phyloP scores from a whole-genome alignment of 2,329 filamentous ascomycete genomes.

The Colletotrichum sp. region DNA sequence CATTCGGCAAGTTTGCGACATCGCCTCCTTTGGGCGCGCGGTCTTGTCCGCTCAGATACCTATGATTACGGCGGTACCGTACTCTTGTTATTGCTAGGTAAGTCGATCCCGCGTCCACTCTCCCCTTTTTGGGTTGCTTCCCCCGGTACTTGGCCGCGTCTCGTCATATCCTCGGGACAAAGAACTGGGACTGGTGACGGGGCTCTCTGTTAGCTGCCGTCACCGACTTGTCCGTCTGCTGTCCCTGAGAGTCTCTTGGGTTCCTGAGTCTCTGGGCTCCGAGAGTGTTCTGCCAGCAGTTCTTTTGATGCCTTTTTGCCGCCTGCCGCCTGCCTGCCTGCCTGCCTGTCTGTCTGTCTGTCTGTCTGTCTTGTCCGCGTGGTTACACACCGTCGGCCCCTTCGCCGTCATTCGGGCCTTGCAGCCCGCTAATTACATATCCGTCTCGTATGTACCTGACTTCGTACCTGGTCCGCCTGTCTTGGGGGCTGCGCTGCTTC shows the following conservation, averaged over 20 bases:
- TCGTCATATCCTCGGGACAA: conserved; percentile 17
- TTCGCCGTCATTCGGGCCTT: not conserved
- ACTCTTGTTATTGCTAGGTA: not conserved
- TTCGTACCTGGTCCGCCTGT: not conserved
- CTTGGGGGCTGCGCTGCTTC: not conserved
- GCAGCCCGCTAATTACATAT: not conserved
- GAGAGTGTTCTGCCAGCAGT: not conserved
- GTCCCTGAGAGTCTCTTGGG: not conserved
- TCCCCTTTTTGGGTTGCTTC: conserved; percentile 7
- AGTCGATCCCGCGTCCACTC: not conserved
- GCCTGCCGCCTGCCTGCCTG: not conserved
- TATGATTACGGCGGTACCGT: not conserved
- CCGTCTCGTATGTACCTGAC: not conserved
- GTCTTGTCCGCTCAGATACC: not conserved
- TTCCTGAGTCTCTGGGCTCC: not conserved
- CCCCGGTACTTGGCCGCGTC: conserved; percentile 10
- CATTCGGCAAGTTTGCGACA: not conserved
- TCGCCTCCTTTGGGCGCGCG: not conserved
- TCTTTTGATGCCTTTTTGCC: not conserved
- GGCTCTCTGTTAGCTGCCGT: conserved; percentile 3
- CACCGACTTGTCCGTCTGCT: not conserved
- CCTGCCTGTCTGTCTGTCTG: not conserved
- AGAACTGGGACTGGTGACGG: not conserved
- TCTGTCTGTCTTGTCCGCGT: not conserved
- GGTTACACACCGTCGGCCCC: not conserved